phyloP scores from a whole-genome alignment of 73 alveolate genomes.

The Stentor coeruleus region DNA sequence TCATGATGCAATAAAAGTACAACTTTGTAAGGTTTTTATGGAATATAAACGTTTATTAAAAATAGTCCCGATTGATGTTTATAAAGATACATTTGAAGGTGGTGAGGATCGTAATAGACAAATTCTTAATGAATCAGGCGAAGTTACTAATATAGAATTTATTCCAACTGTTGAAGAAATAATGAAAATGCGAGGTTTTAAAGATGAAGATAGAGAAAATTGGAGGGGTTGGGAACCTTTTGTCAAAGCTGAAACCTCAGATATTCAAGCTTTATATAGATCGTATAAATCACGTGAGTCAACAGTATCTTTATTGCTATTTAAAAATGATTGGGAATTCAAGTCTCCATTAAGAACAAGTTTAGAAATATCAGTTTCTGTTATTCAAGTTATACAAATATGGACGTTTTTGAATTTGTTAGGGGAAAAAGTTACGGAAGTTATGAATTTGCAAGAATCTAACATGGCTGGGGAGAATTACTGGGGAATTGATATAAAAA shows the following conservation, averaged over 20 bases:
- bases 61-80: constrained; percentile 5
- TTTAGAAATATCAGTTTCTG: background rate
- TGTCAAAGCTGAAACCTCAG: background rate
- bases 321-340: constrained; percentile 16
- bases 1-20: constrained; percentile 50
- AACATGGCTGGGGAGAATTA: constrained; percentile 10
- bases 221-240: constrained; percentile 16
- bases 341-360: background rate
- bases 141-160: background rate
- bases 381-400: background rate
- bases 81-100: background rate
- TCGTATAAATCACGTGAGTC: background rate
- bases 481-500: background rate
- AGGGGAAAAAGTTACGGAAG: constrained; percentile 16
- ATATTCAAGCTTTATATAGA: background rate
- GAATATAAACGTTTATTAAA: background rate
- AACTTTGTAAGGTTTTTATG: constrained; percentile 22
- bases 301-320: background rate
- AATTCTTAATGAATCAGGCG: constrained; percentile 4
- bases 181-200: background rate
- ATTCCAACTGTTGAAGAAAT: constrained; percentile 4
- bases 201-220: background rate
- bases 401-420: background rate
- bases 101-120: background rate
- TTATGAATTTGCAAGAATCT: constrained; percentile 5